Percentiles rank a stretch among this genome's conserved stretches.
These are phyloP conservation scores for Heliamphora pulchella DNA, from an alignment of 179 eudicot genomes.

Conservation along the genomic window DNA sequence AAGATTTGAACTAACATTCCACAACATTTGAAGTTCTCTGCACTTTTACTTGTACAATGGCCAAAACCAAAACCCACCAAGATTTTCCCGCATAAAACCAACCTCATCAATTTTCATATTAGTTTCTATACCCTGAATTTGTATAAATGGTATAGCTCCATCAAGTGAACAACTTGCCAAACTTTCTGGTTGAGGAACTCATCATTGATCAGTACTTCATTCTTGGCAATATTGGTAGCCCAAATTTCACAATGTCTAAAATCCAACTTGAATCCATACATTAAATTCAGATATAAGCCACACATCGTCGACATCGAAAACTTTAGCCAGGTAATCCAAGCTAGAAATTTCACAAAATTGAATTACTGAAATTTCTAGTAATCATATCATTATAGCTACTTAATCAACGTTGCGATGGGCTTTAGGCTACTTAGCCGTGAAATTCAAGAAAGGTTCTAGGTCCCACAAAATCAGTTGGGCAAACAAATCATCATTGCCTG, in stretches of 20 bases:
- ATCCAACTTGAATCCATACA: neutral
- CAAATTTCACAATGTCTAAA: neutral
- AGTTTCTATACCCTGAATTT: neutral
- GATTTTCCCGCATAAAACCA: neutral
- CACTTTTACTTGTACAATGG: neutral
- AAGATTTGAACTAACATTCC: neutral
- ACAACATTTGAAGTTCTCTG: neutral
- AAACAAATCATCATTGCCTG: neutral
- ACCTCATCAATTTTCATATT: neutral
- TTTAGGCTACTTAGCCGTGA: neutral
- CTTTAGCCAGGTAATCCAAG: neutral
- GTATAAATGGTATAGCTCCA: neutral
- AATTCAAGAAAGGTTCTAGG: neutral
- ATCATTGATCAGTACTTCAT: neutral
- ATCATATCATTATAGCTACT: neutral
- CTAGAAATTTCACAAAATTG: neutral
- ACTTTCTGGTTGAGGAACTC: neutral
- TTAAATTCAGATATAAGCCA: neutral
- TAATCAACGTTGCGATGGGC: neutral
- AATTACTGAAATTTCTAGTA: neutral
- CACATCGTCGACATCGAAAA: neutral
- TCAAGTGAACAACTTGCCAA: neutral
- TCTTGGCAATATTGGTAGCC: neutral
- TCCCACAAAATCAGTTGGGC: neutral
- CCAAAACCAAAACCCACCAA: neutral